Evolutionary conservation across 441 rosid species (phyloP).

Genomic region (Kokia cookei): DNA sequence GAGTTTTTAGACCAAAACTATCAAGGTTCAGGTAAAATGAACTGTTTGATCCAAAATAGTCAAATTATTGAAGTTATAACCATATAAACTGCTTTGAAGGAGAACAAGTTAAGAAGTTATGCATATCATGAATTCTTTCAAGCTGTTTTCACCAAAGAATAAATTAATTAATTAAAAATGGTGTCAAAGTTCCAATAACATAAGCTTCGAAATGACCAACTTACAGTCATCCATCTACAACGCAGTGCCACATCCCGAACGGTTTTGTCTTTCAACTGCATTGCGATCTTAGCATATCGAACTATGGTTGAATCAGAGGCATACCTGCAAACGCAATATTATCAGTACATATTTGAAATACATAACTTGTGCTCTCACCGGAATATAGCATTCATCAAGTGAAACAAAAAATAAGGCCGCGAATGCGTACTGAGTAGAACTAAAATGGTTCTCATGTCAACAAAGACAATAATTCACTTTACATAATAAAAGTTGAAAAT

Average conservation of each 20-base stretch:
- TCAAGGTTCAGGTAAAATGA: neutral
- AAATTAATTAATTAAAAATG: neutral
- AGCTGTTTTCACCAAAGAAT: neutral
- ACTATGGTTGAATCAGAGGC: slow-evolving; percentile 38
- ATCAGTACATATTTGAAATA: neutral
- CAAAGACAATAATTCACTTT: neutral
- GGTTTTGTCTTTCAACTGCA: slow-evolving; percentile 46
- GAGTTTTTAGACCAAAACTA: too few species aligned
- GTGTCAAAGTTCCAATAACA: neutral
- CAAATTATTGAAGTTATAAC: neutral
- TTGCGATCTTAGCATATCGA: slow-evolving; percentile 64
- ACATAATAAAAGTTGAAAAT: neutral
- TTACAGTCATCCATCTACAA: slow-evolving; percentile 62
- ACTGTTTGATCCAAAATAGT: neutral
- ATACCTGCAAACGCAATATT: slow-evolving; percentile 27
- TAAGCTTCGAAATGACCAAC: slow-evolving; percentile 14
- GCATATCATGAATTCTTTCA: neutral
- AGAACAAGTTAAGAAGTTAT: neutral
- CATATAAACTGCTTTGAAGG: neutral
- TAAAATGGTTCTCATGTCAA: neutral
- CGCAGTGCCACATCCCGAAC: slow-evolving; percentile 65
- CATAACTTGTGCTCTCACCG: neutral
- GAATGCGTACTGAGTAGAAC: neutral
- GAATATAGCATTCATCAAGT: neutral
- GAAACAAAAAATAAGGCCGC: neutral